Evolutionary conservation across 148 eudicot species (phyloP).

Genomic region (Chenopodium quinoa): DNA sequence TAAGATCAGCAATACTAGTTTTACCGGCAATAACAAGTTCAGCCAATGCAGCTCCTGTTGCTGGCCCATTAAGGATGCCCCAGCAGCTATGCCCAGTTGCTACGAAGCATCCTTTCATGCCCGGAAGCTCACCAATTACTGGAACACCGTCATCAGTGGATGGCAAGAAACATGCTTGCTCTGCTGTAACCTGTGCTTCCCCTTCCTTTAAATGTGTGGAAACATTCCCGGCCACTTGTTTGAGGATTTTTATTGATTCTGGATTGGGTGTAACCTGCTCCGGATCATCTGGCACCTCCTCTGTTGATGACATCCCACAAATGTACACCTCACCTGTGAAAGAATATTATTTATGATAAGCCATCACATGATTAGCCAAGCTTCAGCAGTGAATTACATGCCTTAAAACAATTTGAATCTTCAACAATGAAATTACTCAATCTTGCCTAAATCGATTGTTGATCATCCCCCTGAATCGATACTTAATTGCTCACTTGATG

Average conservation of each 20-base stretch:
- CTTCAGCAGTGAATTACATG: background rate
- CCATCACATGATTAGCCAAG: background rate
- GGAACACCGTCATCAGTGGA: slow-evolving; percentile 74
- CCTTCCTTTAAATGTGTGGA: slow-evolving; percentile 68
- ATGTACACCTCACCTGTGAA: slow-evolving; percentile 80
- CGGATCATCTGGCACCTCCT: slow-evolving; percentile 73
- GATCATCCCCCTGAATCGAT: background rate
- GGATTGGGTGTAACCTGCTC: slow-evolving; percentile 56
- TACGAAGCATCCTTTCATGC: slow-evolving; percentile 64
- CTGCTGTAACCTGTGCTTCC: slow-evolving; percentile 63
- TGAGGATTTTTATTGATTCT: slow-evolving; percentile 62
- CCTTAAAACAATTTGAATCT: background rate
- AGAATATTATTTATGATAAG: background rate
- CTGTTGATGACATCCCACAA: slow-evolving; percentile 74
- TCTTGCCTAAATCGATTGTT: too few species aligned
- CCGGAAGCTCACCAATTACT: slow-evolving; percentile 74
- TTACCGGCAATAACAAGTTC: slow-evolving; percentile 82
- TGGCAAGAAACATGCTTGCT: slow-evolving; percentile 89
- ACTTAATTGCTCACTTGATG: background rate
- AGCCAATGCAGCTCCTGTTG: slow-evolving; percentile 80
- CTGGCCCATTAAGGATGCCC: slow-evolving; percentile 92
- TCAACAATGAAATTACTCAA: too few species aligned
- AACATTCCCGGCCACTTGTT: slow-evolving; percentile 63
- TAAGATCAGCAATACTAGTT: slow-evolving; percentile 58
- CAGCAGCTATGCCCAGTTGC: slow-evolving; percentile 90